These are phyloP conservation scores for Trichomonascaceae sp. DNA, from an alignment of 1,139 yeast genomes.

Conservation along the genomic window DNA sequence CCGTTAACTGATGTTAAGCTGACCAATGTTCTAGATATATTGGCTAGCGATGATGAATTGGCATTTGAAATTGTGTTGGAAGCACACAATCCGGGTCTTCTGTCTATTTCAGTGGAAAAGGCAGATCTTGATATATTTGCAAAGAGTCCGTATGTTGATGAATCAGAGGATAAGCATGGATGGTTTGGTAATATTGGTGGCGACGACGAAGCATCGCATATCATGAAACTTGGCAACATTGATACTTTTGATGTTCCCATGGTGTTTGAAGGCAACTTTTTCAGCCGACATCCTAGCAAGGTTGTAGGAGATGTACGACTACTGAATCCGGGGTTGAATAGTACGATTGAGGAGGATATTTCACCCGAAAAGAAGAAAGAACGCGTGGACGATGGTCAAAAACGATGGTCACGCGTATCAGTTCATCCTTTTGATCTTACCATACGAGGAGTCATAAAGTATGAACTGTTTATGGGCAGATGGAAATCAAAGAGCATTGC, in stretches of 20 bases:
- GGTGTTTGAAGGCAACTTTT: slow-evolving; percentile 70
- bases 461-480: slow-evolving; percentile 56
- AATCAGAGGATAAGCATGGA: slow-evolving; percentile 15
- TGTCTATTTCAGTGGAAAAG: slow-evolving; percentile 56
- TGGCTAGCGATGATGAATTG: slow-evolving; percentile 80
- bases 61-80: slow-evolving; percentile 71
- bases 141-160: slow-evolving; percentile 51
- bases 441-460: slow-evolving; percentile 74
- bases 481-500: slow-evolving; percentile 27
- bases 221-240: slow-evolving; percentile 72
- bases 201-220: slow-evolving; percentile 34
- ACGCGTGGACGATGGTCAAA: slow-evolving; percentile 33
- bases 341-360: slow-evolving; percentile 39
- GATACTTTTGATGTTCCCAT: slow-evolving; percentile 64
- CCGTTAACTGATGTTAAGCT: slow-evolving; percentile 68
- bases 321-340: slow-evolving; percentile 64
- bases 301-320: slow-evolving; percentile 69
- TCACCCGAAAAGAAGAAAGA: slow-evolving; percentile 4
- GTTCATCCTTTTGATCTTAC: slow-evolving; percentile 83
- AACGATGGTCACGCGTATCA: slow-evolving; percentile 70
- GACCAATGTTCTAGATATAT: slow-evolving; percentile 55
- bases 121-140: slow-evolving; percentile 87
- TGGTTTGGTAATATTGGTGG: slow-evolving; percentile 11
- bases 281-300: slow-evolving; percentile 49
- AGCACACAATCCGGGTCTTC: slow-evolving; percentile 83